These are phyloP conservation scores for Pestalotiopsis sp. DNA, from an alignment of 2,329 filamentous ascomycete genomes.

Conservation along the genomic window DNA sequence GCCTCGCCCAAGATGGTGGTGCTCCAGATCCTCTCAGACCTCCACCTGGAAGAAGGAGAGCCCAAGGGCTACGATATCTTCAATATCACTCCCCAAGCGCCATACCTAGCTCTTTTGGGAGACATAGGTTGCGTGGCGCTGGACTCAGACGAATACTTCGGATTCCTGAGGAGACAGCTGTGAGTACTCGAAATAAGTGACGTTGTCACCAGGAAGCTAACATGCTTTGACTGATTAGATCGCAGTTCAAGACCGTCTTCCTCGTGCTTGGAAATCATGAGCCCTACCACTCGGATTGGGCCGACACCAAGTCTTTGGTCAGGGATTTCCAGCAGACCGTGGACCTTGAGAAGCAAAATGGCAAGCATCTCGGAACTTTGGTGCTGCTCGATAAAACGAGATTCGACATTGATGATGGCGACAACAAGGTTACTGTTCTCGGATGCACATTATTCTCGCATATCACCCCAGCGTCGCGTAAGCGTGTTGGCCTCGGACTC, in stretches of 20 bases:
- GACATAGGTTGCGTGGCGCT: slow-evolving; percentile 49
- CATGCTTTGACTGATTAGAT: no score
- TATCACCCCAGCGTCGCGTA: slow-evolving; percentile 36
- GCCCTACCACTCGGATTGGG: slow-evolving; percentile 44
- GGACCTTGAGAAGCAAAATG: slow-evolving; percentile 15
- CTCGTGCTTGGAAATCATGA: slow-evolving; percentile 60
- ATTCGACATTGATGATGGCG: slow-evolving; percentile 35
- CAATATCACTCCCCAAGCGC: slow-evolving; percentile 44
- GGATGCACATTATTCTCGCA: slow-evolving; percentile 52
- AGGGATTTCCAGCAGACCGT: slow-evolving; percentile 30
- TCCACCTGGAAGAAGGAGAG: slow-evolving; percentile 57
- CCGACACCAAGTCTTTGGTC: slow-evolving; percentile 27
- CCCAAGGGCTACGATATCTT: slow-evolving; percentile 50
- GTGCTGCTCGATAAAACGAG: slow-evolving; percentile 37
- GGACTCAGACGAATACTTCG: slow-evolving; percentile 41
- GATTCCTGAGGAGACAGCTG: slow-evolving; percentile 50
- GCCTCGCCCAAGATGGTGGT: slow-evolving; percentile 20
- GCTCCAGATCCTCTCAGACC: slow-evolving; percentile 55
- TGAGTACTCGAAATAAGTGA: no score
- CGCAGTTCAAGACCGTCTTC: slow-evolving; percentile 48
- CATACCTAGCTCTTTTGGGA: slow-evolving; percentile 55
- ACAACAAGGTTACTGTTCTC: slow-evolving; percentile 34
- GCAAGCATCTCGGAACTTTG: slow-evolving; percentile 33
- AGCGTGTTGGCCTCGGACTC: slow-evolving; percentile 40
- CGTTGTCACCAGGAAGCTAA: no score